Conservation (phyloP, 1,284 basidiomycete genomes). For the Irpex lacteus region DNA sequence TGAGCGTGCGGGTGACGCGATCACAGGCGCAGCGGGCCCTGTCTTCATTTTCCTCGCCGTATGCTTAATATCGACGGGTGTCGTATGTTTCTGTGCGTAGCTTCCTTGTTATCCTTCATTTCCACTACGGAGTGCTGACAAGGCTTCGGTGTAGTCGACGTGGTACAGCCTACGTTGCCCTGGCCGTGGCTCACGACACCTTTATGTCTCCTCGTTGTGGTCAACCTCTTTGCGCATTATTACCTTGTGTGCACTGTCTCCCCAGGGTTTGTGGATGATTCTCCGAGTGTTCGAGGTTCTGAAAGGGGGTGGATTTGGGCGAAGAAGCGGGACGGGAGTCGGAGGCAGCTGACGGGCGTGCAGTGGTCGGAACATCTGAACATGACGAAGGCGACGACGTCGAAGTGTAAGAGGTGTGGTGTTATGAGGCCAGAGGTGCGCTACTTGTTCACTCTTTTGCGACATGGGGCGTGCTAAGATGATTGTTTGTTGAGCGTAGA, state of each 20-base stretch:
- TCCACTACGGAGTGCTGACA: background rate
- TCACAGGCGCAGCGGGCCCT: slow-evolving; percentile 90
- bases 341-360: slow-evolving; percentile 32
- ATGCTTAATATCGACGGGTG: slow-evolving; percentile 65
- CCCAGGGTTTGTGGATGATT: slow-evolving; percentile 70
- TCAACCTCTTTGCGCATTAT: slow-evolving; percentile 83
- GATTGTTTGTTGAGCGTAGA: slow-evolving; percentile 42
- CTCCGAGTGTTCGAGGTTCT: slow-evolving; percentile 36
- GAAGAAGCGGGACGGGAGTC: slow-evolving; percentile 27
- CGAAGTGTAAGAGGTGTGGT: slow-evolving; percentile 70
- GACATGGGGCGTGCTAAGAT: background rate
- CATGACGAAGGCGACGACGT: slow-evolving; percentile 50
- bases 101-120: background rate
- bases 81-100: slow-evolving; percentile 79
- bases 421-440: slow-evolving; percentile 81
- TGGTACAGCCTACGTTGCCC: slow-evolving; percentile 58
- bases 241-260: slow-evolving; percentile 77
- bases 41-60: slow-evolving; percentile 83
- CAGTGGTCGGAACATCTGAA: slow-evolving; percentile 38
- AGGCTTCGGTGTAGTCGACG: slow-evolving; percentile 54
- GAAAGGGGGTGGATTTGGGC: slow-evolving; percentile 55
- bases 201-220: slow-evolving; percentile 68
- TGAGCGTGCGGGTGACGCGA: slow-evolving; percentile 73
- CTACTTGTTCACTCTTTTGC: background rate
- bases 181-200: slow-evolving; percentile 58